Percentiles rank a stretch among this genome's conserved stretches.
These are phyloP conservation scores for Jimgerdemannia flammicorona DNA, from an alignment of 192 early-diverging fungal species.

Conservation along the genomic window DNA sequence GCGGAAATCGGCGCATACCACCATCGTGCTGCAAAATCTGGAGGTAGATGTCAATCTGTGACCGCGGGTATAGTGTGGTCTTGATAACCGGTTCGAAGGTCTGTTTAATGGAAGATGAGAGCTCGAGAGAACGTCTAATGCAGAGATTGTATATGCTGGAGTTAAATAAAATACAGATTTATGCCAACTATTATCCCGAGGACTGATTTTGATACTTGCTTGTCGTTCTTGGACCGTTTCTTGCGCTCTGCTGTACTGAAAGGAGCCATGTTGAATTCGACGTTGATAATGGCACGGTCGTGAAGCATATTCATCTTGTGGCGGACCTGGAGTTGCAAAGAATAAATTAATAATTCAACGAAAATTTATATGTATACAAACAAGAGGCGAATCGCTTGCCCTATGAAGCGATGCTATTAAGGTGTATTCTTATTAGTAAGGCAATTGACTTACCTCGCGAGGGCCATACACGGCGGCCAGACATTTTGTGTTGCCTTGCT, in stretches of 20 bases:
- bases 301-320: constrained; percentile 49
- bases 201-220: constrained; percentile 37
- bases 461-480: constrained; percentile 93
- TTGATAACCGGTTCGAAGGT: constrained; percentile 90
- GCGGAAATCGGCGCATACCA: constrained; percentile 34
- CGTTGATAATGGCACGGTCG: constrained; percentile 78
- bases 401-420: no score
- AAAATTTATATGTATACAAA: not conserved
- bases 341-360: not conserved
- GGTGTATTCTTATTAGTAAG: not conserved
- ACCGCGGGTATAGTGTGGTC: constrained; percentile 70
- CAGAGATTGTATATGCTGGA: not conserved
- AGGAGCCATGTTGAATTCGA: constrained; percentile 88
- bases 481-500: constrained; percentile 95
- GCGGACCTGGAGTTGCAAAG: constrained; percentile 39
- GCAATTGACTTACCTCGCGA: constrained; percentile 54
- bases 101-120: constrained; percentile 79
- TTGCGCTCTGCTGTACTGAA: constrained; percentile 89
- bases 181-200: not conserved
- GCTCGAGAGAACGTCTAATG: constrained; percentile 76
- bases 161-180: not conserved
- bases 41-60: constrained; percentile 90
- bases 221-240: constrained; percentile 81
- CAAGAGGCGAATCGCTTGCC: not conserved
- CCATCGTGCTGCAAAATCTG: constrained; percentile 95